Base-by-base conservation (phyloP, 192 early-diverging fungal genomes). In the Rhizophagus prolifer region DNA sequence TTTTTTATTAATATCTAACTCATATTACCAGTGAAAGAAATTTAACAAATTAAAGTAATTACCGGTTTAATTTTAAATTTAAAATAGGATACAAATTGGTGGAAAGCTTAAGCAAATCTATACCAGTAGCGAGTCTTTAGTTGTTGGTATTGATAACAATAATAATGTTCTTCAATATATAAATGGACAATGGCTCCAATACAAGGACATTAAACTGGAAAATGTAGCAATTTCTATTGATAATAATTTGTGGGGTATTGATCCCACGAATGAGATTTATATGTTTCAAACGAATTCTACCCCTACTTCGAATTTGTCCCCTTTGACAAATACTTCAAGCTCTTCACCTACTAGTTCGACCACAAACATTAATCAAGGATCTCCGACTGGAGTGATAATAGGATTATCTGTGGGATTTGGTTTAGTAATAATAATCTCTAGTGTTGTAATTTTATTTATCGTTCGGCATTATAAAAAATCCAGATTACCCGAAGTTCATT, bases 221-320 rank as follows among this genome's bases (percentile, higher is more conserved):
- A 34, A 64, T 64, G 26, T 64, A 1, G 62, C 62, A 30, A 64
- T 64, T 64, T 64, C 62, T 64, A 64, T 64, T 34, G 62, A 64
- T 64, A 26, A 26, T 12, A 64, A 14, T 64, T 26, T 31, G 28
- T 64, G 62, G 62, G 62, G 62, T 13, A 31, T 64, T 64, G 4
- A 64, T 64, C 1, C 2, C 5, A 16, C 0, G 9, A 34, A 31
- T 13, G 62, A 8, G 3, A 30, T 64, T 64, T 34, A 64, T 26
- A 31, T 26, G 62, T 14, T 26, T 9, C 7, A 26, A 64, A 2
- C 31, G 31, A 34, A 34, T 34, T 34, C 31, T 34, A 34, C 31
- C 4, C 1, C 31, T 34, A 3, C 1, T 31, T 31, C 30, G 30
- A 31, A 31, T 31, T 31, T 31, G 30, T 31, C 1, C 4, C 31